Evolutionary conservation across 2,329 filamentous ascomycete species (phyloP).

Genomic region (Hysterium pulicare): DNA sequence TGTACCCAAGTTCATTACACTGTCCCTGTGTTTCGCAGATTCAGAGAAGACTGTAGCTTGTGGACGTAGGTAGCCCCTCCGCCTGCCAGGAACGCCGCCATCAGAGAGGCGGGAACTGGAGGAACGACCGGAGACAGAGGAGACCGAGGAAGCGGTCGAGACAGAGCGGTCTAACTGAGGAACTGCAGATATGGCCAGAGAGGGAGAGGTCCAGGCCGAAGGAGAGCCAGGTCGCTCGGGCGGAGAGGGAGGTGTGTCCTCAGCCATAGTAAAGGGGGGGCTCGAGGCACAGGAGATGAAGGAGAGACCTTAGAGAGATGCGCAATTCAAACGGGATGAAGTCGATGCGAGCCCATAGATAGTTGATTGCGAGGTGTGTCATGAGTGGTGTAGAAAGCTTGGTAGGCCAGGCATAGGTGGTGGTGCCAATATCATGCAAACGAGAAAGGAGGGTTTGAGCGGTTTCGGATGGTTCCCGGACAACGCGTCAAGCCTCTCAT

Average conservation of each 20-base stretch:
- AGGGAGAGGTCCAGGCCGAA: slow-evolving; percentile 61
- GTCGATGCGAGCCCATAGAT: too few species aligned
- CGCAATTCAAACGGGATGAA: too few species aligned
- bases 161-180: slow-evolving; percentile 61
- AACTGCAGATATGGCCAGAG: slow-evolving; percentile 59
- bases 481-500: slow-evolving; percentile 1
- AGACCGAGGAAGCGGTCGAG: slow-evolving; percentile 57
- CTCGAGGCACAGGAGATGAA: too few species aligned
- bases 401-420: too few species aligned
- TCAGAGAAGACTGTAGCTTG: slow-evolving; percentile 86
- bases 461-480: too few species aligned
- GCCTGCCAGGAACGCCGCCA: slow-evolving; percentile 45
- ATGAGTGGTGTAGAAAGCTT: too few species aligned
- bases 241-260: slow-evolving; percentile 35
- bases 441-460: too few species aligned
- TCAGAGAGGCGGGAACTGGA: slow-evolving; percentile 55
- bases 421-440: too few species aligned
- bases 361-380: too few species aligned
- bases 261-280: slow-evolving; percentile 12
- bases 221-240: slow-evolving; percentile 52
- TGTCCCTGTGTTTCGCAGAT: slow-evolving; percentile 85
- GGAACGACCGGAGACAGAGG: slow-evolving; percentile 58
- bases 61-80: slow-evolving; percentile 83
- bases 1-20: slow-evolving; percentile 91
- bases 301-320: too few species aligned